Percentiles rank a stretch among this genome's conserved stretches.
phyloP scores from a whole-genome alignment of 305 asterid genomes.

The Salvia sclarea region DNA sequence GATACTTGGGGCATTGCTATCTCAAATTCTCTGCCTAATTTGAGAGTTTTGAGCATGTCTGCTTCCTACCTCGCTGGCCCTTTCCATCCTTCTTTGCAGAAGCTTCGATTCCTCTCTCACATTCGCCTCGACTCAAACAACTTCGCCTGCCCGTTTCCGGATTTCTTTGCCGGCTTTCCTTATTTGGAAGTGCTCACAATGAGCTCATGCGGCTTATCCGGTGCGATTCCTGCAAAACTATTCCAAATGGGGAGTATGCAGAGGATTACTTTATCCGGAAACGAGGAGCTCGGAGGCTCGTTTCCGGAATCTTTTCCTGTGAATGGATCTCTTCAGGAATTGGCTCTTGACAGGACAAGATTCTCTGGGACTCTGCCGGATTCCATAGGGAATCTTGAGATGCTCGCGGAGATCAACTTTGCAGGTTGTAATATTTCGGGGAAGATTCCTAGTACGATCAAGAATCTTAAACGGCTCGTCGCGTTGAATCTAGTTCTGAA shows the following conservation, averaged over 20 bases:
- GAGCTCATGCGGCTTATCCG: slow-evolving; percentile 37
- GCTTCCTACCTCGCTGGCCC: slow-evolving; percentile 46
- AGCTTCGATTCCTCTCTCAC: slow-evolving; percentile 47
- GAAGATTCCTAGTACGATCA: slow-evolving; percentile 49
- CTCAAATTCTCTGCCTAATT: slow-evolving; percentile 49
- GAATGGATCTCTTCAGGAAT: slow-evolving; percentile 42
- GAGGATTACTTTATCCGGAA: slow-evolving; percentile 43
- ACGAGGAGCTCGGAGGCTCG: slow-evolving; percentile 48
- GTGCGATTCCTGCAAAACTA: slow-evolving; percentile 42
- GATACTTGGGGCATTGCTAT: slow-evolving; percentile 47
- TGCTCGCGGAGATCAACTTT: slow-evolving; percentile 42
- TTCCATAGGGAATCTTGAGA: slow-evolving; percentile 47
- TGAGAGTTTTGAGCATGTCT: slow-evolving; percentile 52
- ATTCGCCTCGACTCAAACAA: slow-evolving; percentile 47
- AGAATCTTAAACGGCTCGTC: slow-evolving; percentile 43
- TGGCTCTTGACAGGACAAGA: slow-evolving; percentile 42
- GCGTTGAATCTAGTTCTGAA: slow-evolving; percentile 42
- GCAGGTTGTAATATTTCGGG: slow-evolving; percentile 46
- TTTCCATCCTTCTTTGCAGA: slow-evolving; percentile 38
- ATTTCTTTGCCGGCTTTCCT: slow-evolving; percentile 43
- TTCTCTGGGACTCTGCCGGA: slow-evolving; percentile 52
- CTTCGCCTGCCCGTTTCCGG: slow-evolving; percentile 45
- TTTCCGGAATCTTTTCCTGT: slow-evolving; percentile 55
- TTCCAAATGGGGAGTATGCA: slow-evolving; percentile 48
- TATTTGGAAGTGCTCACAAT: slow-evolving; percentile 43